Evolutionary conservation across 169 alveolate species (phyloP).

Genomic region (Plasmodium vivax): DNA sequence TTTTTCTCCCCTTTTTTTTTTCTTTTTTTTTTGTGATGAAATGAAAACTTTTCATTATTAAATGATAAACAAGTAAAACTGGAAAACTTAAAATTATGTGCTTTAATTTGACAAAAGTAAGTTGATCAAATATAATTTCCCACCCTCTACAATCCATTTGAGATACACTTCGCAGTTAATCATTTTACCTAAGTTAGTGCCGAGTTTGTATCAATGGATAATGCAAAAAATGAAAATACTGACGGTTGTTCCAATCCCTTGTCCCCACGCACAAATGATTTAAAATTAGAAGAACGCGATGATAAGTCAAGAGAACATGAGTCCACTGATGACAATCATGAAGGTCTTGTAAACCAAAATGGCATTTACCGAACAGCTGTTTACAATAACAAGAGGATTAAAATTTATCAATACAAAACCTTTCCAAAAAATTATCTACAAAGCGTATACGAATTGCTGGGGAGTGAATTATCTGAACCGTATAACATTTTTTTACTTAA

Average conservation of each 20-base stretch:
- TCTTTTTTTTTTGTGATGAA: neutral
- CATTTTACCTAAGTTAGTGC: neutral
- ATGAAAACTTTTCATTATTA: constrained; percentile 5
- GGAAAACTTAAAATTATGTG: neutral
- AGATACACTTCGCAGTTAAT: constrained; percentile 14
- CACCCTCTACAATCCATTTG: neutral
- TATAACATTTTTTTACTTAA: constrained; percentile 68
- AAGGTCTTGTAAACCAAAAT: constrained; percentile 12
- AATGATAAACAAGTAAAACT: neutral
- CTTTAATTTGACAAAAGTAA: neutral
- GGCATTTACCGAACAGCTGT: constrained; percentile 35
- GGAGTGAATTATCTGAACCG: constrained; percentile 73
- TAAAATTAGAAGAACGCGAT: constrained; percentile 38
- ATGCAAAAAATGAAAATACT: constrained; percentile 32
- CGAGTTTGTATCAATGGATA: constrained; percentile 17
- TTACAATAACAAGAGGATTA: constrained; percentile 47
- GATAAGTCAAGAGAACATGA: constrained; percentile 5
- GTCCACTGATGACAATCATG: neutral
- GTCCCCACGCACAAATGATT: constrained; percentile 24
- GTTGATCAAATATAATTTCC: neutral
- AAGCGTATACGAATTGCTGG: constrained; percentile 53
- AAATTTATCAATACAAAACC: constrained; percentile 44
- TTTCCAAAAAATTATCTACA: constrained; percentile 65
- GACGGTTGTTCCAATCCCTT: constrained; percentile 11
- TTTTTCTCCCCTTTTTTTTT: neutral